Evolutionary conservation across 208 protist genomes (phyloP), one percentile per base, ranked within the genome.

Genomic region (Trypanosoma cruzi): DNA sequence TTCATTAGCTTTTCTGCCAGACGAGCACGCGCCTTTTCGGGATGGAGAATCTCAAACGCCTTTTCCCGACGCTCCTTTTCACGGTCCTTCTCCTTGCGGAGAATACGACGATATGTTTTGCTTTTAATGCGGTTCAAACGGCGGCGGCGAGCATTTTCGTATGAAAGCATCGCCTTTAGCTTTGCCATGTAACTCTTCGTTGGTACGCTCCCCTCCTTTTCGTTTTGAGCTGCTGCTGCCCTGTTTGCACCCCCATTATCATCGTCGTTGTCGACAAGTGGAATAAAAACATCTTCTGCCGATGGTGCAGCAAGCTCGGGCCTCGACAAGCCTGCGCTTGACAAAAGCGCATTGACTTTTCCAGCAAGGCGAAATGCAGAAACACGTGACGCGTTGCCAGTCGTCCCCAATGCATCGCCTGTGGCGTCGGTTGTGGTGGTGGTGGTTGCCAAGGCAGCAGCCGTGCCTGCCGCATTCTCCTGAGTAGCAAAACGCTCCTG

Each of bases 101-200:
- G 73, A 42, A 97, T 96, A 59, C 94, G 88, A 28, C 92, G 85
- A 79, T 97, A 97, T 24, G 91, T 95, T 70, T 97, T 97, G 59
- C 88, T 95, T 67, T 97, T 97, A 73, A 97, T 97, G n/a, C 81
- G 73, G 64, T 97, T 97, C 40, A 96, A 77, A 16, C 94, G 88
- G 66, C 88, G 83, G 24, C 91, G 86, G 4, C 89, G 84, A 50
- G 82, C 82, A 75, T 92, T 94, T 65, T 97, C 91, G 64, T 87
- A 91, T 14, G 91, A 80, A 40, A 97, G 77, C 85, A 96, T 94
- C 10, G 90, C 77, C 76, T 96, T 96, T 16, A 97, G 77, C 78
- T 96, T 96, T 29, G 87, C 83, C 68, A 96, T 79, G 73, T 95
- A 95, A 37, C 81, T 81, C 0, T 48, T 73, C 24, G 68, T 85